A percentile compares a stretch with the other conserved stretches of the same genome.
phyloP scores from a whole-genome alignment of 331 rosid species.

The Prunus yedoensis region DNA sequence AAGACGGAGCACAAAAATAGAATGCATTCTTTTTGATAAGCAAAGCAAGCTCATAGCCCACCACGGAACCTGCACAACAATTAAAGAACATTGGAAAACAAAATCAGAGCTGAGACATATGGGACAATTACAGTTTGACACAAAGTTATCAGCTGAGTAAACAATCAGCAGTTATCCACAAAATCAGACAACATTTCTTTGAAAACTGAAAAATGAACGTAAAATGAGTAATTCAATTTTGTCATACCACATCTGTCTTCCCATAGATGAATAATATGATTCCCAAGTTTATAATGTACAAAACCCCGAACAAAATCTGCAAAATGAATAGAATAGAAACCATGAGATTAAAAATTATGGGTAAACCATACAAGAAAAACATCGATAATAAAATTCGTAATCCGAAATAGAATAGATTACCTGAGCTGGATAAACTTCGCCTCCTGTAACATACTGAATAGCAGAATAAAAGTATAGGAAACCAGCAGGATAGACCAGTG shows the following conservation, averaged over 20 bases:
- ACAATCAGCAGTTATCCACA: no score
- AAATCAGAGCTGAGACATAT: constrained; percentile 13
- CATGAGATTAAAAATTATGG: neutral
- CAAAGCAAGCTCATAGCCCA: constrained; percentile 81
- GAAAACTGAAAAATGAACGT: no score
- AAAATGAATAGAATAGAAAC: neutral
- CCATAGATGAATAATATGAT: constrained; percentile 4
- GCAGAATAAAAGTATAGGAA: constrained; percentile 80
- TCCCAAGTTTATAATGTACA: constrained; percentile 62
- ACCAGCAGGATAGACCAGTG: constrained; percentile 92
- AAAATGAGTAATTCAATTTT: no score
- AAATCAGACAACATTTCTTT: constrained; percentile 6
- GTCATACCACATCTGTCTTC: no score
- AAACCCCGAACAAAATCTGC: constrained; percentile 78
- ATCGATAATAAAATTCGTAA: no score
- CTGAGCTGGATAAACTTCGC: constrained; percentile 82
- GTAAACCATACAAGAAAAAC: no score
- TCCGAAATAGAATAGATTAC: constrained; percentile 33
- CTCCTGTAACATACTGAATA: constrained; percentile 55
- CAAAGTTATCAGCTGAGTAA: no score
- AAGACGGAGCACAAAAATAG: constrained; percentile 83
- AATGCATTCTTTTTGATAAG: constrained; percentile 83
- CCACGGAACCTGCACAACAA: constrained; percentile 66
- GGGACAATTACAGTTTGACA: neutral
- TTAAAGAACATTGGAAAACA: neutral